Evolutionary conservation across 768 basidiomycete genomes (phyloP).

Genomic region (Candolleomyces aberdarensis): DNA sequence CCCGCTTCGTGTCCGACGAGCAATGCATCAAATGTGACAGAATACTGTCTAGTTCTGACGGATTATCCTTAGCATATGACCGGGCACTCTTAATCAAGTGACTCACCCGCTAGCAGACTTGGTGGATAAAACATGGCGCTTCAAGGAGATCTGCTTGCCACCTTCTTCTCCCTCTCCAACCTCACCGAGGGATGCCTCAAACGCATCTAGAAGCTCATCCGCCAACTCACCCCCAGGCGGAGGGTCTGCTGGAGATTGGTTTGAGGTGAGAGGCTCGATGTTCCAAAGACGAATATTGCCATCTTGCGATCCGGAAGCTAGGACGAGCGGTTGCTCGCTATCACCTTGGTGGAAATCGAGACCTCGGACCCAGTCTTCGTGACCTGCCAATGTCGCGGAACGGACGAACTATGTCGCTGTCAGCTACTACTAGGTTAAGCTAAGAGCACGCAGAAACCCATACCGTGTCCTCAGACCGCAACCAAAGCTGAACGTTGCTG

Average conservation of each 20-base stretch:
- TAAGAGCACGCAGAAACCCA: constrained; percentile 15
- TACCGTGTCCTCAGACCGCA: constrained; percentile 58
- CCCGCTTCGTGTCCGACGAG: constrained; percentile 96
- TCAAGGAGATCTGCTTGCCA: constrained; percentile 84
- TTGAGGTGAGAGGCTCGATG: constrained; percentile 51
- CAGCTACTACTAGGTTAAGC: neutral
- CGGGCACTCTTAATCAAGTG: neutral
- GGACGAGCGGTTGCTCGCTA: constrained; percentile 47
- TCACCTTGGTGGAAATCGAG: constrained; percentile 56
- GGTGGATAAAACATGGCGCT: constrained; percentile 74
- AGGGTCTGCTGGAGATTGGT: constrained; percentile 11
- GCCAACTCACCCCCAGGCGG: constrained; percentile 30
- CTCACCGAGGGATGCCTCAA: constrained; percentile 79
- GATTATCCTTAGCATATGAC: constrained; percentile 1
- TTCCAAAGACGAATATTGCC: constrained; percentile 92
- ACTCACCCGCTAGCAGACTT: constrained; percentile 44
- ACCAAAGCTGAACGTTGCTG: constrained; percentile 72
- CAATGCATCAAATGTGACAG: constrained; percentile 89
- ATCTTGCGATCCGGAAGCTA: constrained; percentile 96
- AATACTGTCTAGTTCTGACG: constrained; percentile 48
- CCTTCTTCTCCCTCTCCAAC: constrained; percentile 81
- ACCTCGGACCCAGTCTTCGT: constrained; percentile 93
- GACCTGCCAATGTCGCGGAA: constrained; percentile 66
- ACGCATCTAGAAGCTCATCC: constrained; percentile 82
- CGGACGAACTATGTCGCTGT: constrained; percentile 47